Evolutionary conservation across 768 basidiomycete species (phyloP).

Genomic region (Coprinopsis strossmayeri): DNA sequence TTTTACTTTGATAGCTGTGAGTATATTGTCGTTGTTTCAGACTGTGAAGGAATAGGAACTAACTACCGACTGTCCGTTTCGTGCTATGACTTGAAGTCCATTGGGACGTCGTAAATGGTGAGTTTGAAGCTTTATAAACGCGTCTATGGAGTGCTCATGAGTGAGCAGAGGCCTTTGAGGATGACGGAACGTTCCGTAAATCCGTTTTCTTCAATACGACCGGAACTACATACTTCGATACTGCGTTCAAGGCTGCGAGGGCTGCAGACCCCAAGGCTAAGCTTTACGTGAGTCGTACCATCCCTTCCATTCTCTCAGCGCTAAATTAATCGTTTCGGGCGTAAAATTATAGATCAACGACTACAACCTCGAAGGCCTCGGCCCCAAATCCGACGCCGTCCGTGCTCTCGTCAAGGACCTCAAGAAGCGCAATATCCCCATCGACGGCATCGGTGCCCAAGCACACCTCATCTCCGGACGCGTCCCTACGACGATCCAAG

Average conservation of each 20-base stretch:
- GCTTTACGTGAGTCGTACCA: conserved; percentile 36
- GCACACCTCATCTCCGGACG: conserved; percentile 51
- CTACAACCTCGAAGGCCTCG: conserved; percentile 35
- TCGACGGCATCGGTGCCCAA: conserved; percentile 56
- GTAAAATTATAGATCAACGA: conserved; percentile 34
- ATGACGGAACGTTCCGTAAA: conserved; percentile 49
- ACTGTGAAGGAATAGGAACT: too few relatives aligned
- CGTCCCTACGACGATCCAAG: conserved; percentile 39
- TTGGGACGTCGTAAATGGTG: conserved; percentile 51
- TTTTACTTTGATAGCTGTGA: too few relatives aligned
- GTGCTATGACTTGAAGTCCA: too few relatives aligned
- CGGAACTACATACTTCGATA: conserved; percentile 40
- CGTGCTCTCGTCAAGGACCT: conserved; percentile 42
- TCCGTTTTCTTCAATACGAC: conserved; percentile 48
- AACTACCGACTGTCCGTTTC: too few relatives aligned
- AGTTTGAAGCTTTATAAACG: background rate
- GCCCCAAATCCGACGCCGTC: conserved; percentile 51
- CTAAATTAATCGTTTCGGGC: background rate
- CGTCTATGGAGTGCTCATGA: background rate
- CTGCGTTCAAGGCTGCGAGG: conserved; percentile 47
- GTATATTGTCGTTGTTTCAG: too few relatives aligned
- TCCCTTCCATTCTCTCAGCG: background rate
- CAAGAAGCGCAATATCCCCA: conserved; percentile 36
- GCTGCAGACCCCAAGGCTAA: conserved; percentile 49
- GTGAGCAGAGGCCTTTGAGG: conserved; percentile 45